These are phyloP conservation scores for Rachicladosporium sp. DNA, from an alignment of 2,329 filamentous ascomycete species.

Conservation along the genomic window DNA sequence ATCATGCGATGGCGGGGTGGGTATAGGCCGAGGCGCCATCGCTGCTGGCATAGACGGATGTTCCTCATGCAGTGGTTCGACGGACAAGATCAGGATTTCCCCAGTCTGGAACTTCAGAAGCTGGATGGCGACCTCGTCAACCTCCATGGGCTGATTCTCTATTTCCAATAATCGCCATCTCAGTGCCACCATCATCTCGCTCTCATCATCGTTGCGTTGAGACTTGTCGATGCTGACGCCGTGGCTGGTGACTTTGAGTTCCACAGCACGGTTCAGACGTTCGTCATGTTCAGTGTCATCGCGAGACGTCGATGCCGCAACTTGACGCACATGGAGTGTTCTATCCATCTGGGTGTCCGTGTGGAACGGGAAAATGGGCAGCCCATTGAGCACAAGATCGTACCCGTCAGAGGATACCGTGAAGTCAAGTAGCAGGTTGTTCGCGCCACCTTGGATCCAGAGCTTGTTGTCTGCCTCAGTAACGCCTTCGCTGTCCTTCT, in stretches of 20 bases:
- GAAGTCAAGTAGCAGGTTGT: slow-evolving; percentile 38
- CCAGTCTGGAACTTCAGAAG: slow-evolving; percentile 47
- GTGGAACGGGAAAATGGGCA: slow-evolving; percentile 41
- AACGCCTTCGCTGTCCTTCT: slow-evolving; percentile 11
- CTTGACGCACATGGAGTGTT: slow-evolving; percentile 28
- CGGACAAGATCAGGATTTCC: slow-evolving; percentile 41
- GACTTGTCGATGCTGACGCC: no score
- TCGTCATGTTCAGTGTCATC: no score
- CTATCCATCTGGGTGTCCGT: no score
- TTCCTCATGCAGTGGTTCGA: slow-evolving; percentile 19
- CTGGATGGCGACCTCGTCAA: slow-evolving; percentile 47
- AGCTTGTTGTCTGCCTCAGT: slow-evolving; percentile 13
- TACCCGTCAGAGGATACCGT: slow-evolving; percentile 34
- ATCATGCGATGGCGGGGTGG: slow-evolving; percentile 19
- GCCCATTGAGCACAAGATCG: slow-evolving; percentile 46
- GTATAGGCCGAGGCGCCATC: slow-evolving; percentile 13
- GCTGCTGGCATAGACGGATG: slow-evolving; percentile 16
- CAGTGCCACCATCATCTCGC: no score
- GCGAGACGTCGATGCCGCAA: no score
- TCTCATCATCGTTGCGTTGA: no score
- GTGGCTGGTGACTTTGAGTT: no score
- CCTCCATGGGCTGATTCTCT: slow-evolving; percentile 31
- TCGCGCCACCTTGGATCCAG: slow-evolving; percentile 20
- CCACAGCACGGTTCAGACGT: no score
- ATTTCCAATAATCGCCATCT: neutral